Base-by-base conservation (phyloP, 495 filamentous ascomycete species). In the Aspergillus nidulans region DNA sequence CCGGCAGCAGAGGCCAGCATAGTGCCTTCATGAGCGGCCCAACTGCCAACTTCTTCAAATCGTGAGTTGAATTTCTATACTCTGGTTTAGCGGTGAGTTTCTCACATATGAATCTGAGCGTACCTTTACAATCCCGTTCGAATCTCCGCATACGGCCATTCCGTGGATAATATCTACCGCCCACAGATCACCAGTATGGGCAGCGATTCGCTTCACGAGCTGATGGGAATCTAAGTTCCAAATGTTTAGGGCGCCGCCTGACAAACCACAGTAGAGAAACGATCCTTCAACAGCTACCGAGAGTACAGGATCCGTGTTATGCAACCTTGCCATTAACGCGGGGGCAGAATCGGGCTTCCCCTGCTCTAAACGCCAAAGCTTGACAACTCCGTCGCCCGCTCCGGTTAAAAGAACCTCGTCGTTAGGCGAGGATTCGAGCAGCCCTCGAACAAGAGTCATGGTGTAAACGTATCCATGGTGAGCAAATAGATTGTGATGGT, bases 181-280 rank as follows among this genome's bases (percentile, higher is more conserved):
- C 74, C 92, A 90, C 42, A 98, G 79, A 65, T 97, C 95, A 7
- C 86, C 87, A 19, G 81, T 85, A 56, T 92, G 86, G 18, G 84
- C 80, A 60, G 87, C 89, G 59, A 97, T 84, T 8, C 85, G 89
- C 52, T 92, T 80, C 18, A 98, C 77, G 46, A 94, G 85, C 73
- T 98, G 94, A 56, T 85, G 83, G 1, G 94, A 97, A 65, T 98
- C 94, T 13, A 97, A 76, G 62, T 98, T 95, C 94, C 94, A 98
- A 15, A 97, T 85, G 65, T 96, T 92, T 49, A 98, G 80, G 39
- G 95, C 84, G n/a, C 94, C 94, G n/a, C 85, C 82, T 0, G 89
- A 80, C 49, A 91, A 83, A 53, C 94, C 94, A 58, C 87, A 89
- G 64, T 97, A 97, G 10, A 98, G 79, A 56, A 98, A 86, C 0